phyloP scores from a whole-genome alignment of 2,329 filamentous ascomycete species.

The Pyricularia pennisetigena region DNA sequence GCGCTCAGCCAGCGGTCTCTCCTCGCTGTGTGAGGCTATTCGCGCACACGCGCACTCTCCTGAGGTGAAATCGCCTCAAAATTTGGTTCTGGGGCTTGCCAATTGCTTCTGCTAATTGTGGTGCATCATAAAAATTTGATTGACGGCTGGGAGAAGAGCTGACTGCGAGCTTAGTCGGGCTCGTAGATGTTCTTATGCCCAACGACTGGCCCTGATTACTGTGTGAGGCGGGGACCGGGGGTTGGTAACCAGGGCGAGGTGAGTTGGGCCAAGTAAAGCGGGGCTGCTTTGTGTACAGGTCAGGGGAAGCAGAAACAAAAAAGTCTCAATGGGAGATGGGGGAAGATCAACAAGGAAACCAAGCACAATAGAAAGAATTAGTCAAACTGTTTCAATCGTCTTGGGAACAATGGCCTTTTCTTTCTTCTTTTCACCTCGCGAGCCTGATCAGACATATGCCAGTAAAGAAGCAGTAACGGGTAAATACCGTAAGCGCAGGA shows the following conservation, averaged over 20 bases:
- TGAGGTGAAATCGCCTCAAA: neutral
- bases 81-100: neutral
- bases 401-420: neutral
- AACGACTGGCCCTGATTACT: neutral
- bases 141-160: neutral
- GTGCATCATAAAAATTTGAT: neutral
- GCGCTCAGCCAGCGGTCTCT: neutral
- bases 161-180: neutral
- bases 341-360: neutral
- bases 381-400: neutral
- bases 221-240: neutral
- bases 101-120: neutral
- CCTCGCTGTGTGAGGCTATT: neutral
- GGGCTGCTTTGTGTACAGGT: neutral
- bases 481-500: neutral
- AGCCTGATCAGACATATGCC: neutral
- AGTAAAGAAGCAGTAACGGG: neutral
- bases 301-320: neutral
- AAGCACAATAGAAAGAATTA: neutral
- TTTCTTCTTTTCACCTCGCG: neutral
- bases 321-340: neutral
- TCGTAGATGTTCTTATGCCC: constrained; percentile 1
- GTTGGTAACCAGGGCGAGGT: neutral
- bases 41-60: neutral
- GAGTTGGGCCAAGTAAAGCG: neutral